Evolutionary conservation across 208 protist genomes (phyloP).

Genomic region (Leptomonas pyrrhocoris): DNA sequence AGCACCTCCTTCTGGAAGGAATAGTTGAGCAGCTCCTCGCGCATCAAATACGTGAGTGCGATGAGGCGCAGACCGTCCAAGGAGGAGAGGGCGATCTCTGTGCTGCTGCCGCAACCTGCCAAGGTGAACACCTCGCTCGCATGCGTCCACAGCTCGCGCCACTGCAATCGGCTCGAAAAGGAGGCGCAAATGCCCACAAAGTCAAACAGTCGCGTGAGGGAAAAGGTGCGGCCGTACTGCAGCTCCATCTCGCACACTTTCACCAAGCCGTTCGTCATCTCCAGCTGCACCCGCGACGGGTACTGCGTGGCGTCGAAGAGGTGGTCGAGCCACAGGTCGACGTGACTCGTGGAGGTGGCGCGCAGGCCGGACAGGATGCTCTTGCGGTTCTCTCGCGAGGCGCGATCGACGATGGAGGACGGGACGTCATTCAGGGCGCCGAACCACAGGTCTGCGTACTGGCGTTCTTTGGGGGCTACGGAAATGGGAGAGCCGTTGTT

Average conservation of each 20-base stretch:
- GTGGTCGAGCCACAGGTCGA: constrained; percentile 82
- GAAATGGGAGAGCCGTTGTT: neutral
- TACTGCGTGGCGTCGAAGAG: constrained; percentile 84
- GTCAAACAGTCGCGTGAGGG: constrained; percentile 84
- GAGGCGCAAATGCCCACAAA: constrained; percentile 82
- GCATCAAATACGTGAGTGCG: constrained; percentile 75
- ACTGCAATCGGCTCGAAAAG: constrained; percentile 77
- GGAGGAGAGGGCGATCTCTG: constrained; percentile 61
- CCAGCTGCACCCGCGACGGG: constrained; percentile 61
- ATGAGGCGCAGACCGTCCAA: constrained; percentile 75
- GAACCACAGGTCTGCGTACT: constrained; percentile 71
- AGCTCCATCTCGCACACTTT: constrained; percentile 79
- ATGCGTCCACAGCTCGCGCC: constrained; percentile 80
- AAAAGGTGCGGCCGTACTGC: constrained; percentile 72
- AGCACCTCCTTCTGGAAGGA: constrained; percentile 89
- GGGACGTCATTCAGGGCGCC: constrained; percentile 66
- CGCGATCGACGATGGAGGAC: constrained; percentile 37
- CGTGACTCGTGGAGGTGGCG: constrained; percentile 35
- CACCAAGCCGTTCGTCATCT: constrained; percentile 76
- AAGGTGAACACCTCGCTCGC: constrained; percentile 73
- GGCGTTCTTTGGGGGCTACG: neutral
- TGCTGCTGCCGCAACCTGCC: constrained; percentile 50
- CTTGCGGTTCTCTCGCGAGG: constrained; percentile 43
- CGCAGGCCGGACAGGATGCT: constrained; percentile 55
- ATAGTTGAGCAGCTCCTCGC: constrained; percentile 82